Conservation (phyloP, 1,284 basidiomycete species). For the Cryptococcus jaspeensis region DNA sequence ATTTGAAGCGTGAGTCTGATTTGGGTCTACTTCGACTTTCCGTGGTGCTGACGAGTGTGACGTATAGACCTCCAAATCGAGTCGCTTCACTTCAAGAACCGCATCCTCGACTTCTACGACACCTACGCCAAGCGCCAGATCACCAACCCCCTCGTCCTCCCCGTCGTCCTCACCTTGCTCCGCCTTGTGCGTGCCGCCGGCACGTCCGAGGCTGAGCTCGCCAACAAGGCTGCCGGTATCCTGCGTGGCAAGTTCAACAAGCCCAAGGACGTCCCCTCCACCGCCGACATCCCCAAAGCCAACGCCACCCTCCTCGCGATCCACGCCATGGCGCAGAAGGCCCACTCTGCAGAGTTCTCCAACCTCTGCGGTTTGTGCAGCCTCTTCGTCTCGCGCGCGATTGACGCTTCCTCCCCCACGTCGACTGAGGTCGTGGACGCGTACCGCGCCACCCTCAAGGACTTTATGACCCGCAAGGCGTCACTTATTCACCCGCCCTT, state of each 20-base stretch:
- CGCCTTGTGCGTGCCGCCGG: slow-evolving; percentile 66
- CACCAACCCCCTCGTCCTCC: slow-evolving; percentile 64
- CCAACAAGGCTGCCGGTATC: slow-evolving; percentile 78
- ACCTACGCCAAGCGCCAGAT: slow-evolving; percentile 75
- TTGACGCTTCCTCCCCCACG: slow-evolving; percentile 44
- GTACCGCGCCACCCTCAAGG: slow-evolving; percentile 69
- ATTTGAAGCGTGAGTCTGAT: slow-evolving; percentile 40
- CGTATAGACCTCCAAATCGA: slow-evolving; percentile 54
- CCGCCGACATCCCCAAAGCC: slow-evolving; percentile 56
- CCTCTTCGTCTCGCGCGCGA: slow-evolving; percentile 66
- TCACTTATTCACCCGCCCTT: slow-evolving; percentile 72
- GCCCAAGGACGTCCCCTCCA: slow-evolving; percentile 64
- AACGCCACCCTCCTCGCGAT: slow-evolving; percentile 62
- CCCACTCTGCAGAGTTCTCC: slow-evolving; percentile 62
- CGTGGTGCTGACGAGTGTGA: slow-evolving; percentile 48
- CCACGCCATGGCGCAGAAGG: slow-evolving; percentile 71
- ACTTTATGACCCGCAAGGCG: slow-evolving; percentile 78
- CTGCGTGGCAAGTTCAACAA: slow-evolving; percentile 72
- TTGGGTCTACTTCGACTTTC: not conserved
- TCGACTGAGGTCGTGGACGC: slow-evolving; percentile 53
- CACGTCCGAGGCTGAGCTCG: slow-evolving; percentile 76
- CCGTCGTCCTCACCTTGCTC: slow-evolving; percentile 71
- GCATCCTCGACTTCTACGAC: slow-evolving; percentile 88
- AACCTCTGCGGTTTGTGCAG: slow-evolving; percentile 68
- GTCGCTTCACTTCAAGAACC: slow-evolving; percentile 90